phyloP scores from a whole-genome alignment of 768 basidiomycete genomes.

The Antrodiella citrinella region DNA sequence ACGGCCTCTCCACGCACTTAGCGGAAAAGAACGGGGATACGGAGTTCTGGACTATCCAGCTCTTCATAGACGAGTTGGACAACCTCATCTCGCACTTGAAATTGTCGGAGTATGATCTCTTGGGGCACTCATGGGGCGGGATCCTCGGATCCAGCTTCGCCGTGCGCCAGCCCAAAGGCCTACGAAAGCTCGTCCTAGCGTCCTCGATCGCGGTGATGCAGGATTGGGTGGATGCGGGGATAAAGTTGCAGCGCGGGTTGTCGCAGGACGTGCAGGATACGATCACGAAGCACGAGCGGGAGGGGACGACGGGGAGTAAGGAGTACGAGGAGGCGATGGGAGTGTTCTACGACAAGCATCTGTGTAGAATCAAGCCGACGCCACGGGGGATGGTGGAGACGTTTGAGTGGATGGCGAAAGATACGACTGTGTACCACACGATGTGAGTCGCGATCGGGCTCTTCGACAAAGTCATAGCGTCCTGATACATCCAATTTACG shows the following conservation, averaged over 20 bases:
- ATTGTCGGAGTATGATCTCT: constrained; percentile 34
- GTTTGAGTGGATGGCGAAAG: constrained; percentile 29
- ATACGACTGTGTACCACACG: constrained; percentile 39
- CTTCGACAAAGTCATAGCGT: not conserved
- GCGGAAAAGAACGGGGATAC: constrained; percentile 23
- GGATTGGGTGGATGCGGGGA: constrained; percentile 30
- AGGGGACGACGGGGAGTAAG: constrained; percentile 31
- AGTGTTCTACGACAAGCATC: constrained; percentile 33
- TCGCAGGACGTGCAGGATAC: constrained; percentile 29
- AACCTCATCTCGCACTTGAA: constrained; percentile 37
- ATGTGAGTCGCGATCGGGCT: constrained; percentile 29
- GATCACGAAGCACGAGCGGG: constrained; percentile 32
- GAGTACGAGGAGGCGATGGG: constrained; percentile 38
- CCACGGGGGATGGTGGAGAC: constrained; percentile 30
- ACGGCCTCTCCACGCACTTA: constrained; percentile 36
- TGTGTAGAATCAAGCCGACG: constrained; percentile 38
- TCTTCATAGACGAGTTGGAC: constrained; percentile 47
- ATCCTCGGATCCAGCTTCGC: constrained; percentile 39
- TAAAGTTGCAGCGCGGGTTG: constrained; percentile 25
- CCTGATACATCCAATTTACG: not conserved
- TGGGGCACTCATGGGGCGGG: constrained; percentile 55
- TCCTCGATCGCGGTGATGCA: constrained; percentile 35
- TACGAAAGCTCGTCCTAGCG: constrained; percentile 35
- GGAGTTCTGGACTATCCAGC: constrained; percentile 36
- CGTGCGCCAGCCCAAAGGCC: constrained; percentile 33